Evolutionary conservation across 768 basidiomycete genomes (phyloP).

Genomic region (Cyclocybe aegerita): DNA sequence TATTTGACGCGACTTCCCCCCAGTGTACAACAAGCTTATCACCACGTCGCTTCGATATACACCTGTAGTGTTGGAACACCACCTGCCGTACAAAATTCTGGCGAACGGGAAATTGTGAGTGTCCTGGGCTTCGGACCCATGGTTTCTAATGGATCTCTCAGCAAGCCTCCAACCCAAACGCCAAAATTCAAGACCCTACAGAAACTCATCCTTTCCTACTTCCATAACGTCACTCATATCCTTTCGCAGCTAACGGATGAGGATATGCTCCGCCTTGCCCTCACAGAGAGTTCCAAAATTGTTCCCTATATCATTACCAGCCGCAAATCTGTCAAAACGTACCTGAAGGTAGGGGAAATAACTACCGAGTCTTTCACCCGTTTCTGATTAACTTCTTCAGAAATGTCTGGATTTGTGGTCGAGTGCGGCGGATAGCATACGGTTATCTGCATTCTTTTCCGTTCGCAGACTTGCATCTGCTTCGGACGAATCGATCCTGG

Average conservation of each 20-base stretch:
- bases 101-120: constrained; percentile 85
- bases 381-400: constrained; percentile 34
- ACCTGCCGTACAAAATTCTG: constrained; percentile 83
- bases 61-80: constrained; percentile 83
- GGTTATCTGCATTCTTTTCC: constrained; percentile 85
- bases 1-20: background rate
- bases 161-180: constrained; percentile 83
- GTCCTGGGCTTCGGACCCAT: background rate
- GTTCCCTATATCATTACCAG: constrained; percentile 86
- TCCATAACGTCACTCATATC: constrained; percentile 81
- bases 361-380: background rate
- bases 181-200: constrained; percentile 81
- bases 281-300: constrained; percentile 85
- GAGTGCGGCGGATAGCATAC: constrained; percentile 72
- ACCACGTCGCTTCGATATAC: constrained; percentile 87
- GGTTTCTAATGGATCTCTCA: constrained; percentile 27
- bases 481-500: constrained; percentile 77
- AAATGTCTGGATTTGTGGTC: constrained; percentile 86
- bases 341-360: constrained; percentile 66
- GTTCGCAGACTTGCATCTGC: constrained; percentile 77
- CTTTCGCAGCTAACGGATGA: constrained; percentile 73
- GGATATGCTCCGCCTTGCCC: constrained; percentile 64
- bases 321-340: constrained; percentile 81
- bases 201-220: constrained; percentile 86
- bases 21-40: constrained; percentile 95